Conservation (phyloP, 768 basidiomycete genomes). For the Obba rivulosa region DNA sequence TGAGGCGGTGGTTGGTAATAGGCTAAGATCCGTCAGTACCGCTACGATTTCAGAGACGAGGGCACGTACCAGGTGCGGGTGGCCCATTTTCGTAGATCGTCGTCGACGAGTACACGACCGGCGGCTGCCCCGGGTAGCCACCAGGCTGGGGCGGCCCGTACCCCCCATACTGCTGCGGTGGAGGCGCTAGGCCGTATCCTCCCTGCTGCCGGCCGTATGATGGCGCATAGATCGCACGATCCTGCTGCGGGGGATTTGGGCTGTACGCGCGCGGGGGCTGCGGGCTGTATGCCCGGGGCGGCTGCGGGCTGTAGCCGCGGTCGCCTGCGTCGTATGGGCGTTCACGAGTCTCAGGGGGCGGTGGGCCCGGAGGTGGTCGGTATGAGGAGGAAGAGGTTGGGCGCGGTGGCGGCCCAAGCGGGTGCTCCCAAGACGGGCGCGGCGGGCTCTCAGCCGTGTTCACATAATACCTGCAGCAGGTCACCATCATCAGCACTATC, state of each 20-base stretch:
- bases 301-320: slow-evolving; percentile 25
- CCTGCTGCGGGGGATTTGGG: slow-evolving; percentile 9
- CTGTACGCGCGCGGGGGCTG: slow-evolving; percentile 20
- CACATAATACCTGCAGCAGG: slow-evolving; percentile 64
- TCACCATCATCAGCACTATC: not conserved
- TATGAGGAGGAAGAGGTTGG: slow-evolving; percentile 25
- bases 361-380: slow-evolving; percentile 36
- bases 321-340: slow-evolving; percentile 13
- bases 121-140: slow-evolving; percentile 16
- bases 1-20: too few species aligned
- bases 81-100: not conserved
- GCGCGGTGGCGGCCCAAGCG: slow-evolving; percentile 45
- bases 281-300: slow-evolving; percentile 20
- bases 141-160: slow-evolving; percentile 5
- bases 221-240: slow-evolving; percentile 8
- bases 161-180: slow-evolving; percentile 5
- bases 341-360: slow-evolving; percentile 39
- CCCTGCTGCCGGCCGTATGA: too few species aligned
- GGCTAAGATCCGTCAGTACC: not conserved
- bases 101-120: too few species aligned
- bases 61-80: not conserved
- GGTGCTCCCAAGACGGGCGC: slow-evolving; percentile 65
- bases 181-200: slow-evolving; percentile 22
- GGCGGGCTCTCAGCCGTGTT: slow-evolving; percentile 60
- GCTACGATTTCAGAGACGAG: not conserved